A percentile compares a stretch with the other conserved stretches of the same genome.
Conservation (phyloP, 805 yeast species). For the Starmerella floris region DNA sequence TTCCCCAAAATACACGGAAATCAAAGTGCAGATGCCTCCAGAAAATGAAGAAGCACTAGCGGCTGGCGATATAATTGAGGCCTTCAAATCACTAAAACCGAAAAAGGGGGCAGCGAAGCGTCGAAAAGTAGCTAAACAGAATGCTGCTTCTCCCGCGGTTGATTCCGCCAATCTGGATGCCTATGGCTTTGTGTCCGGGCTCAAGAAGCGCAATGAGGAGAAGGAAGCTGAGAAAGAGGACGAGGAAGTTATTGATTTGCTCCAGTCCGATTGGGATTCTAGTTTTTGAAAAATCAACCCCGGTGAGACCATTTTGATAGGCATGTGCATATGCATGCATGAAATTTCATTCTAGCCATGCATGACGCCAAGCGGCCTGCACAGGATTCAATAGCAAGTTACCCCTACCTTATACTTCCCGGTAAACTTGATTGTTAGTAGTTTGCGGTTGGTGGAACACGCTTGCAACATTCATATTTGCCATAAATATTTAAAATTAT, state of each 20-base stretch:
- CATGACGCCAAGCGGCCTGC: no score
- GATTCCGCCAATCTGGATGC: neutral
- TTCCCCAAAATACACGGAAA: slow-evolving; percentile 45
- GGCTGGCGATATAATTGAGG: slow-evolving; percentile 16
- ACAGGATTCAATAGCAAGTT: no score
- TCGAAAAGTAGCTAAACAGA: neutral
- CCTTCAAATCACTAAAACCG: slow-evolving; percentile 11
- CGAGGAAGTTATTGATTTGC: neutral
- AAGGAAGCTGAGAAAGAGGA: neutral
- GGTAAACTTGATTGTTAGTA: no score
- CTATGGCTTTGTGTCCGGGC: neutral
- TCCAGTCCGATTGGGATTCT: neutral
- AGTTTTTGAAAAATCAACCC: no score
- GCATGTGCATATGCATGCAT: no score
- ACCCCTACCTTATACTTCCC: no score
- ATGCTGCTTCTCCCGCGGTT: neutral
- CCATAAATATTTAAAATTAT: no score
- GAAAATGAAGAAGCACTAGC: slow-evolving; percentile 40
- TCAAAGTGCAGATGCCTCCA: slow-evolving; percentile 51
- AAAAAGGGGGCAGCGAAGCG: neutral
- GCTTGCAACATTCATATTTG: no score
- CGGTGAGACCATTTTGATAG: no score
- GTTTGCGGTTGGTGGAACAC: no score
- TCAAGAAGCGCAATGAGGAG: neutral
- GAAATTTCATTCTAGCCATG: no score